Conservation (phyloP, 371 early-diverging fungal species). For the Fennellomyces sp. region DNA sequence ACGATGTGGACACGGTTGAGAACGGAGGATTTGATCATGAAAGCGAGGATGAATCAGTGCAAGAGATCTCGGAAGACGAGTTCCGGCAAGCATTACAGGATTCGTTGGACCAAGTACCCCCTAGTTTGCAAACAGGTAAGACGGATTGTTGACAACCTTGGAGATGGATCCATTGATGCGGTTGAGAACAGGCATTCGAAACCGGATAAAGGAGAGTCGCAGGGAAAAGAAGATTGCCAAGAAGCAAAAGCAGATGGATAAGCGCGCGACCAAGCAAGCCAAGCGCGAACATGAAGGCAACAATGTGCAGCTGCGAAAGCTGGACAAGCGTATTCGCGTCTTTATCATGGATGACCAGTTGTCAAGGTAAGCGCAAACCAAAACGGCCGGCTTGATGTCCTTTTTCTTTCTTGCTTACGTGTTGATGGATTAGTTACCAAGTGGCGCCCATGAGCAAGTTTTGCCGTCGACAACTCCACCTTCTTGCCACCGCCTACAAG, state of each 20-base stretch:
- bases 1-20: slow-evolving; percentile 10
- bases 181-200: slow-evolving; percentile 15
- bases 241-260: slow-evolving; percentile 15
- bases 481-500: slow-evolving; percentile 53
- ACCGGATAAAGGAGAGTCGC: slow-evolving; percentile 13
- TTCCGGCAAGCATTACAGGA: slow-evolving; percentile 10
- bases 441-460: slow-evolving; percentile 58
- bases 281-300: slow-evolving; percentile 8
- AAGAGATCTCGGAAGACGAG: slow-evolving; percentile 22
- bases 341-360: slow-evolving; percentile 42
- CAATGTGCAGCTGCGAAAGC: slow-evolving; percentile 18
- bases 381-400: not conserved
- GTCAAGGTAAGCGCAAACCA: slow-evolving; percentile 23
- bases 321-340: slow-evolving; percentile 34
- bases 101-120: slow-evolving; percentile 20
- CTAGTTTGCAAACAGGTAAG: slow-evolving; percentile 33
- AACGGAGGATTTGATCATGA: slow-evolving; percentile 15
- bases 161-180: too few relatives aligned
- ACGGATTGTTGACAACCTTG: slow-evolving; percentile 4
- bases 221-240: slow-evolving; percentile 17
- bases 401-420: not conserved
- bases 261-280: slow-evolving; percentile 13
- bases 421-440: slow-evolving; percentile 26
- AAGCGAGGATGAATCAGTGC: slow-evolving; percentile 23
- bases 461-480: slow-evolving; percentile 53